A percentile compares a stretch with the other conserved stretches of the same genome.
Evolutionary conservation across 192 early-diverging fungal genomes (phyloP).

Genomic region (Lobosporangium transversale): DNA sequence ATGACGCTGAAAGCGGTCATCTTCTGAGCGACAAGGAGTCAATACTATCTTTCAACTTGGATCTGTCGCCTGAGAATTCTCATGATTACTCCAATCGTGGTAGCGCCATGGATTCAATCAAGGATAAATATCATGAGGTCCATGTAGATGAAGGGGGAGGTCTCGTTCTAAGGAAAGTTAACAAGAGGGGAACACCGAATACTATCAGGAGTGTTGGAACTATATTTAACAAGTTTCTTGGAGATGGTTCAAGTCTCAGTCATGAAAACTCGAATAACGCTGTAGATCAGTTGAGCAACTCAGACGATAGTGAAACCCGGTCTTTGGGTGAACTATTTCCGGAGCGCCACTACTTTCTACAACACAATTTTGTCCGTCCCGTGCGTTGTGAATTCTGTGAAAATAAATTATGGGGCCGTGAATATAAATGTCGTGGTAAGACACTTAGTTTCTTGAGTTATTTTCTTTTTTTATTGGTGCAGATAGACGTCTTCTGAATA

Average conservation of each 20-base stretch:
- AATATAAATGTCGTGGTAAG: constrained; percentile 61
- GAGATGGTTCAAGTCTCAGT: constrained; percentile 2
- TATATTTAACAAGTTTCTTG: constrained; percentile 42
- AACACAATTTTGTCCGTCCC: constrained; percentile 54
- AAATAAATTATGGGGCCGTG: constrained; percentile 68
- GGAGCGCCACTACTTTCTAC: constrained; percentile 41
- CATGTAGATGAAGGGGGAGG: constrained; percentile 46
- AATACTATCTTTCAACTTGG: no score
- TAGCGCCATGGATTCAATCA: constrained; percentile 36
- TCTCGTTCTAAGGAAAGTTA: constrained; percentile 61
- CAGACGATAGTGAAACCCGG: constrained; percentile 25
- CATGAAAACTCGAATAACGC: constrained; percentile 3
- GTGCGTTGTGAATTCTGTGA: constrained; percentile 63
- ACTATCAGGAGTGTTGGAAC: constrained; percentile 50
- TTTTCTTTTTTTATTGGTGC: background rate
- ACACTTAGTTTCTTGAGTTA: background rate
- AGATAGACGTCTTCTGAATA: no score
- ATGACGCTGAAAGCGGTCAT: no score
- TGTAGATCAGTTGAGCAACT: background rate
- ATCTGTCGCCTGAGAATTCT: constrained; percentile 10
- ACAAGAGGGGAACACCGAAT: constrained; percentile 56
- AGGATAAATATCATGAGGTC: constrained; percentile 36
- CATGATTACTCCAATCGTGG: constrained; percentile 17
- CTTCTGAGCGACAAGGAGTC: no score
- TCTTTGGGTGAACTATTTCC: constrained; percentile 26